These are phyloP conservation scores for Cryptococcus amylolentus DNA, from an alignment of 1,284 basidiomycete genomes.

Conservation along the genomic window DNA sequence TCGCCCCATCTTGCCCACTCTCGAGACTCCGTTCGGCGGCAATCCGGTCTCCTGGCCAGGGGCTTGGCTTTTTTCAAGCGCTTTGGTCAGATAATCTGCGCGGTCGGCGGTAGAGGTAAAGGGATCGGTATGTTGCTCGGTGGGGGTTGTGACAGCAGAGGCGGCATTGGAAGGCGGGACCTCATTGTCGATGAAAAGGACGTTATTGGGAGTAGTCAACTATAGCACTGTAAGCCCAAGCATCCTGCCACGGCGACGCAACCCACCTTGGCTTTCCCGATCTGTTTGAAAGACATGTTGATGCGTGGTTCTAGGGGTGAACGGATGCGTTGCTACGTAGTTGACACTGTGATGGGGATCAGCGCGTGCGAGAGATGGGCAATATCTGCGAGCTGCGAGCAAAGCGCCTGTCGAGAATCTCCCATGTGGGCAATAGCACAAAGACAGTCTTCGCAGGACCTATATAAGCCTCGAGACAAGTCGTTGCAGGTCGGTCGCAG, in stretches of 20 bases:
- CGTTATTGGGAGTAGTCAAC: constrained; percentile 41
- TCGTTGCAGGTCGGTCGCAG: not conserved
- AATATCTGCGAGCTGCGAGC: too few species aligned
- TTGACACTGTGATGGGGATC: too few species aligned
- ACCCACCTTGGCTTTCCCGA: constrained; percentile 1
- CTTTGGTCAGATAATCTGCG: not conserved
- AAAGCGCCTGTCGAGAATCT: too few species aligned
- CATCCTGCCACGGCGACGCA: not conserved
- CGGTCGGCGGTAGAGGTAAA: constrained; percentile 7
- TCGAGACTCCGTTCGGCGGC: constrained; percentile 2
- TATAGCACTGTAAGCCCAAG: constrained; percentile 2
- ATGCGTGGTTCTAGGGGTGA: too few species aligned
- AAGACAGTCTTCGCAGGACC: too few species aligned
- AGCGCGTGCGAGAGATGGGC: too few species aligned
- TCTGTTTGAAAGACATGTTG: not conserved
- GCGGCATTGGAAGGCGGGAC: constrained; percentile 20
- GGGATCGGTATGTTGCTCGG: constrained; percentile 22
- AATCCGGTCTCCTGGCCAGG: constrained; percentile 1
- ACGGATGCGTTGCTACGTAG: too few species aligned
- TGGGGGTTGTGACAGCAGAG: constrained; percentile 29
- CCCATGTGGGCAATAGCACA: too few species aligned
- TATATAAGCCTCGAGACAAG: too few species aligned
- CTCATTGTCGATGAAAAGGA: constrained; percentile 45
- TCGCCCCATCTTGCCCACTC: constrained; percentile 22
- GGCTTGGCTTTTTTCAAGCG: constrained; percentile 3